phyloP scores from a whole-genome alignment of 2,329 filamentous ascomycete genomes.

The Colletotrichum filicis region DNA sequence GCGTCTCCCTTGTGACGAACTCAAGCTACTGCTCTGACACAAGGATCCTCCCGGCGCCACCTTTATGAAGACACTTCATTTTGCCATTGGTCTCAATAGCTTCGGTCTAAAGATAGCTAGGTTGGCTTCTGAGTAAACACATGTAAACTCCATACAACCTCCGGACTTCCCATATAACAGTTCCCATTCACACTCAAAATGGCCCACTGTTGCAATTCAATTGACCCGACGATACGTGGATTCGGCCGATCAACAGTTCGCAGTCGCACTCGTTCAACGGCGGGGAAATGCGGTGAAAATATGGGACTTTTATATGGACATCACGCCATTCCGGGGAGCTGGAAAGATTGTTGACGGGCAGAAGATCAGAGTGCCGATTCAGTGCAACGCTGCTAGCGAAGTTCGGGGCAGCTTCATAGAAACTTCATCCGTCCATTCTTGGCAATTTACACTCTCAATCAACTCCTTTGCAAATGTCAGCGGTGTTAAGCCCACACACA shows the following conservation, averaged over 20 bases:
- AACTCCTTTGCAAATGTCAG: not conserved
- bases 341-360: not conserved
- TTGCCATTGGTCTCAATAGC: not conserved
- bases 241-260: not conserved
- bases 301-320: not conserved
- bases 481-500: not conserved
- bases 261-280: not conserved
- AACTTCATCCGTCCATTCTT: not conserved
- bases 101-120: not conserved
- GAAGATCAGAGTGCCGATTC: not conserved
- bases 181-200: not conserved
- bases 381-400: not conserved
- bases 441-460: not conserved
- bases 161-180: not conserved
- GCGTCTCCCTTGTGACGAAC: too few species aligned
- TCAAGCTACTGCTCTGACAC: not conserved
- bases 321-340: not conserved
- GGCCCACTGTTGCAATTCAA: not conserved
- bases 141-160: not conserved
- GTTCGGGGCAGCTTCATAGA: not conserved
- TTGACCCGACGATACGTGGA: not conserved
- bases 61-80: not conserved
- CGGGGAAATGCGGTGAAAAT: not conserved
- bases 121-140: not conserved
- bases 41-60: not conserved